Base-by-base conservation (phyloP, 257 asterid species). In the Cinchona pubescens region DNA sequence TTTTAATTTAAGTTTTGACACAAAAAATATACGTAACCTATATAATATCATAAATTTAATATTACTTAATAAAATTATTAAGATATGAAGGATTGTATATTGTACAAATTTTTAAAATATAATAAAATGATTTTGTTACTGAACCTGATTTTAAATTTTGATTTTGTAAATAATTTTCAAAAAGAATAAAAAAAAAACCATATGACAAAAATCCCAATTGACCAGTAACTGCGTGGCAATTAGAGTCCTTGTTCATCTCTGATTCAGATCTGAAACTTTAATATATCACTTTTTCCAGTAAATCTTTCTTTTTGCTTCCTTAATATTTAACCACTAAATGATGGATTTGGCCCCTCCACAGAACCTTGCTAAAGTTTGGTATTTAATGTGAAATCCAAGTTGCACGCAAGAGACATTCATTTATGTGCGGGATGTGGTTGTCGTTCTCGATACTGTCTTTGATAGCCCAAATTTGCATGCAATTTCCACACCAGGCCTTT, bases 181-280 rank as follows among this genome's bases (percentile, higher is more conserved):
- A n/a, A n/a, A n/a, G n/a, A n/a, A n/a, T n/a, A 10, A 25, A n/a
- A 3, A 7, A 25, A 9, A n/a, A 7, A 56, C 6, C 32, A 1
- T 23, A 19, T 56, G n/a, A 0, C 13, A 3, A 6, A 29, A 1
- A 21, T 1, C 0, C 60, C 60, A 55, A 55, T 25, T 8, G 4
- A 55, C 61, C 61, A 55, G 61, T 25, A 14, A 15, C 67, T 42
- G 42, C 25, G 42, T 32, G 67, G 42, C 67, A 14, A 61, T 32
- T 27, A 60, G 19, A 60, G 15, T 3, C 21, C 66, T 2, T 27
- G 3, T n/a, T 4, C 15, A n/a, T 14, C 15, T n/a, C 9, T 14
- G 40, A 61, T 61, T 61, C 66, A 60, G 66, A 60, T 60, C 38
- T 60, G 66, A 60, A 60, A 25, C 66, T 29, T 30, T 15, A 13